These are phyloP conservation scores for Hypoxylon rickii DNA, from an alignment of 495 filamentous ascomycete genomes.

Conservation along the genomic window DNA sequence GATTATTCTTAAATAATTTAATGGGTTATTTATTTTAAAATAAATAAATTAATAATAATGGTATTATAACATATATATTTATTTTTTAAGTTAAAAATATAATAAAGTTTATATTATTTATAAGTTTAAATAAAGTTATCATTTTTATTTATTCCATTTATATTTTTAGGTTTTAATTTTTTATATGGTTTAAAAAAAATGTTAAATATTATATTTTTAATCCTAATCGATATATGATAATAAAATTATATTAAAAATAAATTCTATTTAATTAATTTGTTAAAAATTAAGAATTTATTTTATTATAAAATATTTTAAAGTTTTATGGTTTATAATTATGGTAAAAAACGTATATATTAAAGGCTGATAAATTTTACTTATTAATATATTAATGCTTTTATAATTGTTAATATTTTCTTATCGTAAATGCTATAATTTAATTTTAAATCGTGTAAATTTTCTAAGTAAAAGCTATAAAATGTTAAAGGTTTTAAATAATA, in stretches of 20 bases:
- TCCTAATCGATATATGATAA: background rate
- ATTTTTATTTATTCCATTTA: too few species aligned
- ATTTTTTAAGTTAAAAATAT: too few species aligned
- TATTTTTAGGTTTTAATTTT: background rate
- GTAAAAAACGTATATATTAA: background rate
- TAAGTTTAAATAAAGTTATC: too few species aligned
- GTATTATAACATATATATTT: too few species aligned
- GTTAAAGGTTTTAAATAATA: background rate
- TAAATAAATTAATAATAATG: background rate
- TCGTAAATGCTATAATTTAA: background rate
- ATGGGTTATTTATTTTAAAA: background rate
- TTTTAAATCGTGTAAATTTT: background rate
- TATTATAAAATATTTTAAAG: background rate
- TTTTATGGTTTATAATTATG: background rate
- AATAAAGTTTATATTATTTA: background rate
- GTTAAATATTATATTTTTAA: background rate
- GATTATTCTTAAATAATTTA: background rate
- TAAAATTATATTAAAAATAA: background rate
- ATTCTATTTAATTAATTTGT: background rate
- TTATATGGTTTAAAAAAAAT: background rate
- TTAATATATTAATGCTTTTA: background rate
- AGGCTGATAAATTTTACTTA: background rate
- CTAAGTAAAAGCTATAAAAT: background rate
- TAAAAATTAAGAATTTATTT: background rate
- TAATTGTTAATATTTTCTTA: background rate